Evolutionary conservation across 225 moss, liverwort and hornwort species (phyloP), one percentile per base, ranked within the genome.

Genomic region (Marchantia polymorpha): DNA sequence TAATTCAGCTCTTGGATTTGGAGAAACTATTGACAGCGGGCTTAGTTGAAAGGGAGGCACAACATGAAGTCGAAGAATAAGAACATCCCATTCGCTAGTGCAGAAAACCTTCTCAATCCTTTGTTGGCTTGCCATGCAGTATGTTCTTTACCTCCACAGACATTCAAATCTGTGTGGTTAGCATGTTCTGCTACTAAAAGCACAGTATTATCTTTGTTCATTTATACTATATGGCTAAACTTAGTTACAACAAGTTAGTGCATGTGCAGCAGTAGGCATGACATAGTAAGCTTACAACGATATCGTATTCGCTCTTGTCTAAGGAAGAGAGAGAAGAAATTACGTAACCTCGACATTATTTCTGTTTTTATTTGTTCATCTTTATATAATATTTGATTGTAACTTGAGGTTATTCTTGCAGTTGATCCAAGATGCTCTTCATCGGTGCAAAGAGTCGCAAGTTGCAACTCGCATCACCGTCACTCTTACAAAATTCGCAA

Each of bases 391-490:
- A 20, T 1, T 48, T 49, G 19, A 48, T 48, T 49, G 49, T 70
- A 22, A 9, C 10, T 7, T 8, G 49, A 20, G 9, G 70, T 70
- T 48, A 8, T 58, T 10, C 12, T 58, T 23, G 17, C 80, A 84
- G 84, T 67, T 84, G 48, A 84, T 84, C 53, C 77, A 81, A 25
- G 84, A 81, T 67, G 80, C 84, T 26, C 22, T 84, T 12, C 25
- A 50, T 19, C 72, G 84, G 59, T 81, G 84, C 81, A 73, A 77
- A 81, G 58, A 46, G 4, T 72, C 72, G 16, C 31, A 78, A n/a
- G 67, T 47, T 50, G 63, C 63, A 74, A 84, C 80, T 73, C 84
- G 84, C 22, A 84, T 84, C 22, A 84, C 84, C 26, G 68, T 84
- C 54, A 76, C 71, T 12, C 30, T 83, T 23, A 72, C 76, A 46